A percentile compares a stretch with the other conserved stretches of the same genome.
phyloP scores from a whole-genome alignment of 73 alveolate species.

The Paramecium primaurelia region DNA sequence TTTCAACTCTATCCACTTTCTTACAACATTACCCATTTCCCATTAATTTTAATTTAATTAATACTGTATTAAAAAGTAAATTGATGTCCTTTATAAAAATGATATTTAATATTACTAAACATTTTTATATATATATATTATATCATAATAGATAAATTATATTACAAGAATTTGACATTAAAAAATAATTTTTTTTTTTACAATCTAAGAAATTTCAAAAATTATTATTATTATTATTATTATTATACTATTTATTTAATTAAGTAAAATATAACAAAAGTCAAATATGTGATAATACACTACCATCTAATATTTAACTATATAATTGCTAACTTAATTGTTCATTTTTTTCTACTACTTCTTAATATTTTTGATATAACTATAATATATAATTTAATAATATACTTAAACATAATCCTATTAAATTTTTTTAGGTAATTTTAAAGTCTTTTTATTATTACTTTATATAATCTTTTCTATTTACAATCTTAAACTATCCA shows the following conservation, averaged over 20 bases:
- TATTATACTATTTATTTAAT: not conserved
- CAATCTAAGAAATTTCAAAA: too few relatives aligned
- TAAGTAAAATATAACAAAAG: not conserved
- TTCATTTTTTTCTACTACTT: conserved; percentile 37
- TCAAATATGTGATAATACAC: conserved; percentile 29
- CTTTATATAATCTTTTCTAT: not conserved
- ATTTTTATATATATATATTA: not conserved
- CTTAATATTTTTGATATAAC: conserved; percentile 8
- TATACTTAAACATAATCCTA: not conserved
- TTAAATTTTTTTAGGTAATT: not conserved
- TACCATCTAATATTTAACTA: conserved; percentile 33
- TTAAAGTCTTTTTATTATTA: not conserved
- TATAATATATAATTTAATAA: not conserved
- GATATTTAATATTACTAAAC: not conserved
- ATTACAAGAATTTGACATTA: not conserved
- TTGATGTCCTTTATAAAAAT: not conserved
- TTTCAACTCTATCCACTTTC: not conserved
- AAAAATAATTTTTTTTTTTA: too few relatives aligned
- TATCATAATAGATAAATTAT: not conserved
- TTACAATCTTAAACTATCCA: not conserved
- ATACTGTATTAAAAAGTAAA: not conserved
- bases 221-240: not conserved
- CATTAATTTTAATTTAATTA: not conserved
- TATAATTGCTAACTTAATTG: not conserved
- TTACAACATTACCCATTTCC: conserved; percentile 28